phyloP scores from a whole-genome alignment of 306 rosid genomes.

The Cucurbita moschata region DNA sequence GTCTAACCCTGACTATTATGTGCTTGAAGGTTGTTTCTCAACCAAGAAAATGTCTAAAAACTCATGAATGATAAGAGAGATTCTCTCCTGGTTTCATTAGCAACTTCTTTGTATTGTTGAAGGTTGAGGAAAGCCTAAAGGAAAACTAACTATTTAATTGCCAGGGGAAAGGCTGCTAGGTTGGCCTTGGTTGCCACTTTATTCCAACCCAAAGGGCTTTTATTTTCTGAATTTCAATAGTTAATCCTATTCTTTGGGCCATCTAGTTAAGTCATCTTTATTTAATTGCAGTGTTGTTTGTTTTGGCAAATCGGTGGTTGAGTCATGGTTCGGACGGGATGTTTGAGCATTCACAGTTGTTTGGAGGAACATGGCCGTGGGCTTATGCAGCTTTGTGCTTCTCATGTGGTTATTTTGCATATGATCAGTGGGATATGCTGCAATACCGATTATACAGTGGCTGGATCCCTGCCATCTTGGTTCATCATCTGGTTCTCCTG shows the following conservation, averaged over 20 bases:
- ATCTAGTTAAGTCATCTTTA: not conserved
- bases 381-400: conserved; percentile 72
- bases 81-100: not conserved
- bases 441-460: conserved; percentile 48
- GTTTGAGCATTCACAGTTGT: conserved; percentile 74
- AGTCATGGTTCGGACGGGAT: conserved; percentile 37
- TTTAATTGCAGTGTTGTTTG: conserved; percentile 46
- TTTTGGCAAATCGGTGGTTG: conserved; percentile 43
- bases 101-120: not conserved
- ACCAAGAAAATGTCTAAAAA: not conserved
- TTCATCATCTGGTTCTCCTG: conserved; percentile 83
- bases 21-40: not conserved
- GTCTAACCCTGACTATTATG: not conserved
- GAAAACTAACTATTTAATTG: not conserved
- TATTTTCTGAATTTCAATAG: not conserved
- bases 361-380: conserved; percentile 77
- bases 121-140: not conserved
- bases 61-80: not conserved
- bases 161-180: not conserved
- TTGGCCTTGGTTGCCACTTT: not conserved
- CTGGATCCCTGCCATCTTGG: conserved; percentile 64
- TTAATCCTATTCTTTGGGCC: not conserved
- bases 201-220: not conserved
- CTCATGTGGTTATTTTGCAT: conserved; percentile 97
- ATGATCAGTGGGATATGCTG: conserved; percentile 97